Percentiles rank a stretch among this genome's conserved stretches.
These are phyloP conservation scores for Ceratonia siliqua DNA, from an alignment of 306 rosid species.

Conservation along the genomic window DNA sequence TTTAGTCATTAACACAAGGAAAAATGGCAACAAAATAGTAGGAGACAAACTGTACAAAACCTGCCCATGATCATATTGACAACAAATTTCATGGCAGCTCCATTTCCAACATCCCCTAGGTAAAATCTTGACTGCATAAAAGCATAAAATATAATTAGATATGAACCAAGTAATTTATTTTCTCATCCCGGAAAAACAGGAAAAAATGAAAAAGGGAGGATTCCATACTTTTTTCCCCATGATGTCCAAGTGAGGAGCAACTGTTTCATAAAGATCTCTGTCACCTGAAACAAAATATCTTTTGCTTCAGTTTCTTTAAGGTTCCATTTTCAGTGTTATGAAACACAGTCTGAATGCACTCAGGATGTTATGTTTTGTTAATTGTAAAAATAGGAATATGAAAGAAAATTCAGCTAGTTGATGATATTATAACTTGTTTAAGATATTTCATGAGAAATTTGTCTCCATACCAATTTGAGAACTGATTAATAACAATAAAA, in stretches of 20 bases:
- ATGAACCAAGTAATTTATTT: background rate
- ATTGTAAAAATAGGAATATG: constrained; percentile 15
- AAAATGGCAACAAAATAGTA: constrained; percentile 25
- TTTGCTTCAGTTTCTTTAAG: constrained; percentile 40
- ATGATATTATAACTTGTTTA: background rate
- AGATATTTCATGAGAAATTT: background rate
- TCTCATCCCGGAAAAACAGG: background rate
- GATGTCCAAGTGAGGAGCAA: constrained; percentile 70
- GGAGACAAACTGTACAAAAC: constrained; percentile 41
- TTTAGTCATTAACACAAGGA: constrained; percentile 21
- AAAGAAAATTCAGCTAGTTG: background rate
- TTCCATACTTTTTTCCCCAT: constrained; percentile 93
- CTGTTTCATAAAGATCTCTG: constrained; percentile 69
- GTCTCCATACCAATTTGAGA: constrained; percentile 23
- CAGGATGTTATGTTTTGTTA: background rate
- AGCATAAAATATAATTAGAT: constrained; percentile 36
- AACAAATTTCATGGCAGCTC: constrained; percentile 97
- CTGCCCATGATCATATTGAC: constrained; percentile 99
- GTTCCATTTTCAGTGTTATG: constrained; percentile 13
- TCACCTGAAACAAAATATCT: constrained; percentile 72
- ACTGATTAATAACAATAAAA: background rate
- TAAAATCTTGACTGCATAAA: constrained; percentile 76
- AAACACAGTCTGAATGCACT: constrained; percentile 19
- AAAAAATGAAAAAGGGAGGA: constrained; percentile 5
- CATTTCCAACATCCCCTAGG: constrained; percentile 94